Percentiles rank a stretch among this genome's conserved stretches.
Evolutionary conservation across 1,284 basidiomycete genomes (phyloP).

Genomic region (Trametes sp.): DNA sequence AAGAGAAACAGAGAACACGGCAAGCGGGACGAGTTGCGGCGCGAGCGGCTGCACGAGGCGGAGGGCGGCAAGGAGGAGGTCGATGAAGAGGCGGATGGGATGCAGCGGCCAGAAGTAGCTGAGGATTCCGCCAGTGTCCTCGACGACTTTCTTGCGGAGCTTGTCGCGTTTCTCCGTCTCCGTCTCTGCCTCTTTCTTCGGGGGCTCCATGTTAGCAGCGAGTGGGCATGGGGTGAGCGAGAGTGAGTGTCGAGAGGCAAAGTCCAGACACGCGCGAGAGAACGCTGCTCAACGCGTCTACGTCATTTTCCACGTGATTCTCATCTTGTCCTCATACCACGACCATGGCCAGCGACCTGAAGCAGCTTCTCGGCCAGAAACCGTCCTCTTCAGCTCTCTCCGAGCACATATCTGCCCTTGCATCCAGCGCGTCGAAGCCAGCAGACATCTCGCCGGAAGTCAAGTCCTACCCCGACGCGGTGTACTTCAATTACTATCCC

Average conservation of each 20-base stretch:
- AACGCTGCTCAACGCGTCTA: conserved; percentile 10
- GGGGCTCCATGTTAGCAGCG: conserved; percentile 20
- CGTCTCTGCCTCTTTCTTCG: conserved; percentile 11
- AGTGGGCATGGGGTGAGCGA: not conserved
- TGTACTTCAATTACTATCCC: conserved; percentile 84
- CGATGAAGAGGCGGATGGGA: conserved; percentile 36
- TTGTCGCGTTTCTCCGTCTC: conserved; percentile 26
- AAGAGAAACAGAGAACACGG: conserved; percentile 65
- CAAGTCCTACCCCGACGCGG: conserved; percentile 81
- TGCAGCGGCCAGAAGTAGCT: conserved; percentile 35
- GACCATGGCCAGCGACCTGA: conserved; percentile 40
- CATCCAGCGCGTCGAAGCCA: conserved; percentile 34
- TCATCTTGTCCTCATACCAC: conserved; percentile 14
- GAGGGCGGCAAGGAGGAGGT: conserved; percentile 32
- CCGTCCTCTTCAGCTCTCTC: conserved; percentile 55
- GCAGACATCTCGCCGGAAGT: conserved; percentile 57
- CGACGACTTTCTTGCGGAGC: conserved; percentile 27
- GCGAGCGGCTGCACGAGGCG: conserved; percentile 54
- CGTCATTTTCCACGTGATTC: conserved; percentile 32
- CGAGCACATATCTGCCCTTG: conserved; percentile 52
- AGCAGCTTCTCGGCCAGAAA: conserved; percentile 50
- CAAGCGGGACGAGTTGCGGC: conserved; percentile 65
- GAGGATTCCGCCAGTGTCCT: conserved; percentile 30
- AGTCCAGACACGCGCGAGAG: not conserved
- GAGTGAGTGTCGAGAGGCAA: not conserved